These are phyloP conservation scores for Dioscorea zingiberensis DNA, from an alignment of 106 monocot genomes.

Conservation along the genomic window DNA sequence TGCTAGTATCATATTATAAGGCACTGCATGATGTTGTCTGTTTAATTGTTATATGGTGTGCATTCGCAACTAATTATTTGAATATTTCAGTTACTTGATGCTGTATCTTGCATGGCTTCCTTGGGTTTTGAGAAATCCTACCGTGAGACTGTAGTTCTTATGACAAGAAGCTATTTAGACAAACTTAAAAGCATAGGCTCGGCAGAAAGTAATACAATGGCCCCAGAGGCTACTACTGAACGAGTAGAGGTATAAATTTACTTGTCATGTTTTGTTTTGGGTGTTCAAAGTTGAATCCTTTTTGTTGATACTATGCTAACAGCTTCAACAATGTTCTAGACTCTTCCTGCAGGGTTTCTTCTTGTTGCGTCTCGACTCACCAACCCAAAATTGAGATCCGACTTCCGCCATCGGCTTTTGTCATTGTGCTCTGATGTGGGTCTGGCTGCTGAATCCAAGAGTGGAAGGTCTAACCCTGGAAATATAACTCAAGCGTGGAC, in stretches of 20 bases:
- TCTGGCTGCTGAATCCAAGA: constrained; percentile 88
- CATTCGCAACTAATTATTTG: constrained; percentile 7
- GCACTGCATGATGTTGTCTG: too few relatives aligned
- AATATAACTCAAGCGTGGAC: too few relatives aligned
- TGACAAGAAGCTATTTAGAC: constrained; percentile 96
- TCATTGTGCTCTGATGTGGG: constrained; percentile 99
- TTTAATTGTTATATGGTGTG: too few relatives aligned
- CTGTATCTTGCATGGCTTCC: constrained; percentile 83
- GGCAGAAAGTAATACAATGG: constrained; percentile 46
- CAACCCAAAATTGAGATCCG: constrained; percentile 68
- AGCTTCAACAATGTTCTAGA: constrained; percentile 47
- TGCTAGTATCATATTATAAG: too few relatives aligned
- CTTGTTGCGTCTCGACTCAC: constrained; percentile 76
- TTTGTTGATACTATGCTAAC: constrained; percentile 16
- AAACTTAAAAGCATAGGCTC: constrained; percentile 78
- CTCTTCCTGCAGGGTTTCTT: constrained; percentile 93
- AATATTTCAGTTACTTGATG: constrained; percentile 84
- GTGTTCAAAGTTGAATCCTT: neutral
- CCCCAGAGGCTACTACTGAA: constrained; percentile 76
- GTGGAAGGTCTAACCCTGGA: constrained; percentile 49
- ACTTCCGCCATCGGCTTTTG: constrained; percentile 83
- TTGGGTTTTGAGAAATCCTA: constrained; percentile 99
- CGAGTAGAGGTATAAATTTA: constrained; percentile 66
- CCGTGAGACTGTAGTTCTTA: constrained; percentile 90
- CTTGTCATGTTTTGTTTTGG: neutral